Evolutionary conservation across 1,139 yeast genomes (phyloP).

Genomic region (Lodderomyces beijingensis): DNA sequence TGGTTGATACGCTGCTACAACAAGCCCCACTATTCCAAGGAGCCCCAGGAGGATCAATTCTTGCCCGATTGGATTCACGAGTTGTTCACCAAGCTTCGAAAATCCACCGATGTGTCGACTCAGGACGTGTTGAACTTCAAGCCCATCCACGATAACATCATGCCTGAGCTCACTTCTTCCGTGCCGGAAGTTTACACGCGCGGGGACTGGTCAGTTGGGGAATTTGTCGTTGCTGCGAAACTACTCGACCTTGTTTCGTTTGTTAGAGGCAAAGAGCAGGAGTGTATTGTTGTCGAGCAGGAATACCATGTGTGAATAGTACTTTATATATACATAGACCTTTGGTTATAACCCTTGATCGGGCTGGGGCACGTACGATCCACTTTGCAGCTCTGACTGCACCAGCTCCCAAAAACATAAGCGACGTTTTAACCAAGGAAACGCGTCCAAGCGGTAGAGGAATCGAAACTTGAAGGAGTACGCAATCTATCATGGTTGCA

Average conservation of each 20-base stretch:
- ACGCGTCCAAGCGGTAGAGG: too few relatives aligned
- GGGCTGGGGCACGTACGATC: too few relatives aligned
- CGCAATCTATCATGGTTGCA: too few relatives aligned
- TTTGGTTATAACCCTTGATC: too few relatives aligned
- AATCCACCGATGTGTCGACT: conserved; percentile 31
- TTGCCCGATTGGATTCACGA: conserved; percentile 52
- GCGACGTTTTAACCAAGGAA: too few relatives aligned
- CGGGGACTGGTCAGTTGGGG: conserved; percentile 64
- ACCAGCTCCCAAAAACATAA: too few relatives aligned
- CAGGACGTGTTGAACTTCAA: conserved; percentile 54
- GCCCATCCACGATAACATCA: conserved; percentile 50
- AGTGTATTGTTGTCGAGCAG: conserved; percentile 47
- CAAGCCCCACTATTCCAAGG: conserved; percentile 29
- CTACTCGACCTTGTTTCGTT: conserved; percentile 57
- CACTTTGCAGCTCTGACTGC: too few relatives aligned
- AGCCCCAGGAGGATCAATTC: conserved; percentile 24
- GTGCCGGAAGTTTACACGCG: conserved; percentile 59
- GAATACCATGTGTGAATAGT: conserved; percentile 1
- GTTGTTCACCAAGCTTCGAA: conserved; percentile 38
- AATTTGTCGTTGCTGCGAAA: conserved; percentile 55
- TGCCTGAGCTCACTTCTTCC: conserved; percentile 47
- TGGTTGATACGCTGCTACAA: conserved; percentile 62
- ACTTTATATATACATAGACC: neutral
- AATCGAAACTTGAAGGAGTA: too few relatives aligned
- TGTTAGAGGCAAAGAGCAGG: conserved; percentile 56